These are phyloP conservation scores for Nephelium lappaceum DNA, from an alignment of 345 rosid species.

Conservation along the genomic window DNA sequence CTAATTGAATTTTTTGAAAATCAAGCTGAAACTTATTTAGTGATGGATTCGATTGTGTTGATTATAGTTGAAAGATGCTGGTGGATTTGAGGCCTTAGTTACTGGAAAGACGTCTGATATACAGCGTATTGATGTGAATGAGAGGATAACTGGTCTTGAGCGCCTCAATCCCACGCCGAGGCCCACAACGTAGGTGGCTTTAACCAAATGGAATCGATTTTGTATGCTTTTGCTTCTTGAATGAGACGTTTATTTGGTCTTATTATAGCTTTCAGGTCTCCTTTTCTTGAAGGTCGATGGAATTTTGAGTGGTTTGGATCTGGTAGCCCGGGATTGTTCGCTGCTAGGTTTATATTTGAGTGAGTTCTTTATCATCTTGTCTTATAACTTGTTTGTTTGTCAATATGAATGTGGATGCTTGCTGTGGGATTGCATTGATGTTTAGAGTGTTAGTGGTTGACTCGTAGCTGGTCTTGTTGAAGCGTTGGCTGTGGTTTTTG, in stretches of 20 bases:
- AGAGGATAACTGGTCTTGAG: constrained; percentile 82
- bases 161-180: constrained; percentile 88
- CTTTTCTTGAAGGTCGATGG: constrained; percentile 92
- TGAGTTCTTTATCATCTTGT: constrained; percentile 31
- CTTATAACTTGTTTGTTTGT: neutral
- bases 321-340: constrained; percentile 72
- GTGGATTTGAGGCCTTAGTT: constrained; percentile 84
- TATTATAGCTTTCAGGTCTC: constrained; percentile 82
- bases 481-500: constrained; percentile 24
- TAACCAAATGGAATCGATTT: neutral
- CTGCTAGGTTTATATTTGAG: constrained; percentile 73
- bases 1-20: neutral
- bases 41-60: neutral
- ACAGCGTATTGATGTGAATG: constrained; percentile 89
- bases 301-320: constrained; percentile 93
- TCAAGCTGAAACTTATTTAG: constrained; percentile 6
- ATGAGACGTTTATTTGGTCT: constrained; percentile 41
- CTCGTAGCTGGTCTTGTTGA: constrained; percentile 7
- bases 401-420: neutral
- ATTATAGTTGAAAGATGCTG: constrained; percentile 84
- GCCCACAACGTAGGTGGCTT: constrained; percentile 83
- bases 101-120: constrained; percentile 68
- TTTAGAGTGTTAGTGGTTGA: constrained; percentile 1
- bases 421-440: neutral
- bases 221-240: constrained; percentile 4